Conservation (phyloP, 352 stramenopile genomes). For the Plasmopara muralis region DNA sequence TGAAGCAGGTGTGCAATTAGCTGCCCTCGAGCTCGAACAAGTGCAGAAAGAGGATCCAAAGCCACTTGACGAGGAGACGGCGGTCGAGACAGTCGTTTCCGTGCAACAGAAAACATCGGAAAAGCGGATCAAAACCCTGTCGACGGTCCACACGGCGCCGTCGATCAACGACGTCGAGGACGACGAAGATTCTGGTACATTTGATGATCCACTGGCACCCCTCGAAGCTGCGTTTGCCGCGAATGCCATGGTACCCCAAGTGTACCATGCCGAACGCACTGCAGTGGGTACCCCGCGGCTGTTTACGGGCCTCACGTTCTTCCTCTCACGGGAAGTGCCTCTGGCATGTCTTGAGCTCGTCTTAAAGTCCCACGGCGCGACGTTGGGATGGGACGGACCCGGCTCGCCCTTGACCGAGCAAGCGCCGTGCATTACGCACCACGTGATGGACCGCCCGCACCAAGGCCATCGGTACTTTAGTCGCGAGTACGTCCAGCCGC, state of each 20-base stretch:
- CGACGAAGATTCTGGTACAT: conserved; percentile 64
- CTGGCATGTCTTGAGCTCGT: conserved; percentile 93
- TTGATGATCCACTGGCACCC: conserved; percentile 86
- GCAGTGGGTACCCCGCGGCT: conserved; percentile 67
- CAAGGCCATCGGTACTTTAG: conserved; percentile 85
- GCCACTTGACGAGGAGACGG: conserved; percentile 22
- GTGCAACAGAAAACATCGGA: conserved; percentile 86
- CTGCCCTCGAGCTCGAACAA: conserved; percentile 61
- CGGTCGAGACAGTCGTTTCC: conserved; percentile 37
- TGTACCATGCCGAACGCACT: conserved; percentile 78
- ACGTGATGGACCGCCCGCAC: conserved; percentile 93
- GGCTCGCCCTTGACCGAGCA: conserved; percentile 88
- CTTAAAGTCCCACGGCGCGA: conserved; percentile 90
- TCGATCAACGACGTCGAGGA: conserved; percentile 42
- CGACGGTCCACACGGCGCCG: conserved; percentile 12
- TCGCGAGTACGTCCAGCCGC: conserved; percentile 97
- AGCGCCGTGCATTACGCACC: conserved; percentile 95
- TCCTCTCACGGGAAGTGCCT: conserved; percentile 94
- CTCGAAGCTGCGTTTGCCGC: conserved; percentile 85
- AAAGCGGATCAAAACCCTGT: conserved; percentile 75
- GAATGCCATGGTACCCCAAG: conserved; percentile 71
- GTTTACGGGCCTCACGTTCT: conserved; percentile 85
- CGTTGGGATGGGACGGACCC: conserved; percentile 93
- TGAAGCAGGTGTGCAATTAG: conserved; percentile 59
- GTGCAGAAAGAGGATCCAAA: conserved; percentile 32